phyloP scores from a whole-genome alignment of 2,329 filamentous ascomycete genomes.

The Cordyceps militaris region DNA sequence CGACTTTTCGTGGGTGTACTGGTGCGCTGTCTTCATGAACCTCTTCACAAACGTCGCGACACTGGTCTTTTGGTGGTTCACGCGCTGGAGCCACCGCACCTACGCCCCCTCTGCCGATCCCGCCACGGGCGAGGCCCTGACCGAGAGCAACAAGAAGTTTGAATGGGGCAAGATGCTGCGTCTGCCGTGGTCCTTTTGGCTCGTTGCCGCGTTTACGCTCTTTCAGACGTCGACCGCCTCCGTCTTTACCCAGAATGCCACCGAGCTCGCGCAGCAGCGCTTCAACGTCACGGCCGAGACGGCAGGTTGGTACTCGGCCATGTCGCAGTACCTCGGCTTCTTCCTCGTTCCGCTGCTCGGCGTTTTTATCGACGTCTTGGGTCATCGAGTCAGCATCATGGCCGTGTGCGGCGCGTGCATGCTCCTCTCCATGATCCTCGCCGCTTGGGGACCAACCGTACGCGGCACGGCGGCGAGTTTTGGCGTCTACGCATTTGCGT shows the following conservation, averaged over 20 bases:
- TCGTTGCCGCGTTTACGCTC: slow-evolving; percentile 45
- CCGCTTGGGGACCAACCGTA: slow-evolving; percentile 41
- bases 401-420: slow-evolving; percentile 45
- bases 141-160: slow-evolving; percentile 51
- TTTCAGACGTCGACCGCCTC: slow-evolving; percentile 51
- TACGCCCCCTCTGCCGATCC: slow-evolving; percentile 43
- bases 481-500: slow-evolving; percentile 51
- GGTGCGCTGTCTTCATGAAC: slow-evolving; percentile 57
- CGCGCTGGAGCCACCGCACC: slow-evolving; percentile 38
- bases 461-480: slow-evolving; percentile 52
- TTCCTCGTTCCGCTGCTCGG: slow-evolving; percentile 51
- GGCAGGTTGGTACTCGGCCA: slow-evolving; percentile 54
- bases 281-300: slow-evolving; percentile 47
- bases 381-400: slow-evolving; percentile 47
- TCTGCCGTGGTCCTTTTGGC: slow-evolving; percentile 55
- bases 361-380: slow-evolving; percentile 48
- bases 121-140: slow-evolving; percentile 52
- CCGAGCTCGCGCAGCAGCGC: slow-evolving; percentile 52
- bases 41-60: slow-evolving; percentile 54
- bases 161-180: slow-evolving; percentile 48
- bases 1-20: slow-evolving; percentile 56
- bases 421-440: slow-evolving; percentile 45
- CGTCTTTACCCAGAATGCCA: slow-evolving; percentile 51
- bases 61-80: slow-evolving; percentile 48
- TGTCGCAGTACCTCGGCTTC: slow-evolving; percentile 49